Evolutionary conservation across 805 yeast species (phyloP).

Genomic region (Pichia kluyveri): DNA sequence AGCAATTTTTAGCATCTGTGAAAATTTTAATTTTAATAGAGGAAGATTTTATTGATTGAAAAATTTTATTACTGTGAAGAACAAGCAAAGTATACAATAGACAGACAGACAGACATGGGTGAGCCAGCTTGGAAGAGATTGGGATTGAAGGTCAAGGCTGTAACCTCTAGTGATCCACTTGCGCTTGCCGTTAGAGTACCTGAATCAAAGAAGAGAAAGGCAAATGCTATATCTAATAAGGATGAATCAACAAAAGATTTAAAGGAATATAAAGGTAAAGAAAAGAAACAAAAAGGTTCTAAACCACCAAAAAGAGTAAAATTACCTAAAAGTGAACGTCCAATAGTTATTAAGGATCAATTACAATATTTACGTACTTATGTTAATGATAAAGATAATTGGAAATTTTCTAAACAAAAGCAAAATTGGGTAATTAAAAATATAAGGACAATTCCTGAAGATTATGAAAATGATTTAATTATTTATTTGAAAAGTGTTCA

Average conservation of each 20-base stretch:
- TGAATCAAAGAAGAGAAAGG: slow-evolving; percentile 29
- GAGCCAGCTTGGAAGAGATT: slow-evolving; percentile 82
- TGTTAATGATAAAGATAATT: slow-evolving; percentile 42
- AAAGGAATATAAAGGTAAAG: slow-evolving; percentile 26
- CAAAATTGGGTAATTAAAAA: slow-evolving; percentile 79
- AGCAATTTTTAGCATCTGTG: too few species aligned
- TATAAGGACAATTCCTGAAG: slow-evolving; percentile 39
- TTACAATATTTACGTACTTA: slow-evolving; percentile 54
- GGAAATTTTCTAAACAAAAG: slow-evolving; percentile 84
- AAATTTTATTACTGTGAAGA: too few species aligned
- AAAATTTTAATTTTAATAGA: too few species aligned
- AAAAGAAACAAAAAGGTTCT: slow-evolving; percentile 20
- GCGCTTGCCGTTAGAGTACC: slow-evolving; percentile 22
- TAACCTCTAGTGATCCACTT: slow-evolving; percentile 36
- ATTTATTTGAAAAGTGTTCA: slow-evolving; percentile 52
- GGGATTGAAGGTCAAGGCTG: slow-evolving; percentile 55
- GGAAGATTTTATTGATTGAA: too few species aligned
- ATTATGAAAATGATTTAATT: slow-evolving; percentile 42
- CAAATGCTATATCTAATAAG: slow-evolving; percentile 12
- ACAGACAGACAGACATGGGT: neutral
- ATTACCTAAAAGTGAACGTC: slow-evolving; percentile 57
- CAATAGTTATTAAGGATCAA: slow-evolving; percentile 66
- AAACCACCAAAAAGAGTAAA: slow-evolving; percentile 66
- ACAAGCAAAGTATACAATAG: neutral
- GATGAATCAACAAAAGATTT: slow-evolving; percentile 21